Conservation (phyloP, 495 filamentous ascomycete genomes). For the Daldinia bambusicola region DNA sequence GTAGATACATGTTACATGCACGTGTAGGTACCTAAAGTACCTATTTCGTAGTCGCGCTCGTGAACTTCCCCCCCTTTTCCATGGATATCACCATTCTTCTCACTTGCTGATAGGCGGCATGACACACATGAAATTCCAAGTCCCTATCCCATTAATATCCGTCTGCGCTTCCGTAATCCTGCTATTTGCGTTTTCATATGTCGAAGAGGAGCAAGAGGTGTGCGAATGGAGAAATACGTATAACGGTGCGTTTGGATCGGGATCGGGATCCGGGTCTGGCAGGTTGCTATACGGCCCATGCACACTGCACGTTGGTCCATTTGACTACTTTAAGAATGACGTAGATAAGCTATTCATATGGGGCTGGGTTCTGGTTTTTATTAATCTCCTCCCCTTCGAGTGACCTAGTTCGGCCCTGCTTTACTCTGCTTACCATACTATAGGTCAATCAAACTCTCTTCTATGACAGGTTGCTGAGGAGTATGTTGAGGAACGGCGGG, state of each 20-base stretch:
- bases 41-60: too few species aligned
- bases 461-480: constrained; percentile 70
- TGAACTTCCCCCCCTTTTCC: too few species aligned
- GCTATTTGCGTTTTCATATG: neutral
- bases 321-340: neutral
- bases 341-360: neutral
- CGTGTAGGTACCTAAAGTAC: too few species aligned
- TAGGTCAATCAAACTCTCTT: constrained; percentile 93
- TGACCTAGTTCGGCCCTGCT: neutral
- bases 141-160: neutral
- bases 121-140: too few species aligned
- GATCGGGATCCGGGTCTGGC: neutral
- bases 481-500: constrained; percentile 71
- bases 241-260: too few species aligned
- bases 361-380: neutral
- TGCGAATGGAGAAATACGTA: neutral
- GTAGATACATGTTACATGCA: too few species aligned
- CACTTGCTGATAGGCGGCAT: too few species aligned
- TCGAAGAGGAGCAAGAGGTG: neutral
- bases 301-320: neutral
- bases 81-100: too few species aligned
- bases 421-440: constrained; percentile 46
- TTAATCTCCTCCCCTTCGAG: neutral
- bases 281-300: neutral
- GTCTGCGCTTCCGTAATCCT: neutral